phyloP scores from a whole-genome alignment of 768 basidiomycete species.

The Collybiopsis luxurians region DNA sequence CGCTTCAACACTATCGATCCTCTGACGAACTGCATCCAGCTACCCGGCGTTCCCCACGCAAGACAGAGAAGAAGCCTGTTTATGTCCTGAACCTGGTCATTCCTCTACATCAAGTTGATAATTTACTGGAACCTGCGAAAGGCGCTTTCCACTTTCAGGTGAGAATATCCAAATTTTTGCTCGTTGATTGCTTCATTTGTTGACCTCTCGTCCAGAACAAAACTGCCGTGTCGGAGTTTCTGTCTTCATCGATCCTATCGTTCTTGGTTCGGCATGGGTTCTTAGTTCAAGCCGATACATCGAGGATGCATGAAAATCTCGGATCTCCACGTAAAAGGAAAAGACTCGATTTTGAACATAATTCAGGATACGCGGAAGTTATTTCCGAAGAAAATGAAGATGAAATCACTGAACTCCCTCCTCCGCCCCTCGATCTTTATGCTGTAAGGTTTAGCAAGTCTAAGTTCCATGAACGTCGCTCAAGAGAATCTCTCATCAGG shows the following conservation, averaged over 20 bases:
- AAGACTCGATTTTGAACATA: conserved; percentile 34
- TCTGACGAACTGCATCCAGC: conserved; percentile 30
- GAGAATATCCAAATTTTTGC: conserved; percentile 11
- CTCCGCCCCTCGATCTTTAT: conserved; percentile 2
- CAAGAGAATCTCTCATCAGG: neutral
- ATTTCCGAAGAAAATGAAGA: conserved; percentile 1
- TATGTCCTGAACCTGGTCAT: conserved; percentile 79
- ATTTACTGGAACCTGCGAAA: conserved; percentile 80
- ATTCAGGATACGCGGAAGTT: conserved; percentile 33
- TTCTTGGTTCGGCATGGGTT: conserved; percentile 71
- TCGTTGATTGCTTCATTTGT: neutral
- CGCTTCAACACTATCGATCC: neutral
- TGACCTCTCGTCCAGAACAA: conserved; percentile 45
- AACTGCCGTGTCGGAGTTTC: conserved; percentile 48
- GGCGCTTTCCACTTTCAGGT: conserved; percentile 66
- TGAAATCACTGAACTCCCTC: neutral
- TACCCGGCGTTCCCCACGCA: conserved; percentile 71
- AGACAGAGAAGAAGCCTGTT: conserved; percentile 74
- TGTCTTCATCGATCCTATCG: conserved; percentile 54
- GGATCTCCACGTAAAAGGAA: conserved; percentile 51
- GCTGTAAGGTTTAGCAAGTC: neutral
- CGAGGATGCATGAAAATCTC: conserved; percentile 16
- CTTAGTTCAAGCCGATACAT: conserved; percentile 11
- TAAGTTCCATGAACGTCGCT: neutral
- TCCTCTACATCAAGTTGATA: conserved; percentile 67